phyloP scores from a whole-genome alignment of 2,329 filamentous ascomycete genomes.

The Colletotrichum filicis region DNA sequence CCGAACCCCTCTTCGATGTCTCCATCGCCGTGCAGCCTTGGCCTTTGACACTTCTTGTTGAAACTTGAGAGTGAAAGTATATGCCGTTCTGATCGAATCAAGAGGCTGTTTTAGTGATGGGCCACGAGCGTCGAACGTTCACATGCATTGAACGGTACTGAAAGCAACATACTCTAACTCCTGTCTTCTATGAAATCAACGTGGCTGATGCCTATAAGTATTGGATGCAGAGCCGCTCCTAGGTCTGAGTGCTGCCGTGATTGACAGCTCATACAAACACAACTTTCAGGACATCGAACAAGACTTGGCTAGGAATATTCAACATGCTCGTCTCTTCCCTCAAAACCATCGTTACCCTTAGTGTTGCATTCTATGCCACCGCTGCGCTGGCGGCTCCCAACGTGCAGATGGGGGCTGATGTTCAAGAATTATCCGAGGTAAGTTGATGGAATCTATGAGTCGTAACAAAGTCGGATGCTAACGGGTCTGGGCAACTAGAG shows the following conservation, averaged over 20 bases:
- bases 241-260: no score
- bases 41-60: conserved; percentile 3
- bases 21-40: neutral
- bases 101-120: no score
- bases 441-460: neutral
- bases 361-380: neutral
- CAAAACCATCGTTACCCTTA: neutral
- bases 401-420: neutral
- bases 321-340: conserved; percentile 1
- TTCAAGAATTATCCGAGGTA: neutral
- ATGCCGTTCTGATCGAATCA: neutral
- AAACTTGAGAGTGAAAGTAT: conserved; percentile 18
- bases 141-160: neutral
- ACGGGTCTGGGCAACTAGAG: neutral
- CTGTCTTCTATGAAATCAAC: neutral
- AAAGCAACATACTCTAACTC: neutral
- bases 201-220: neutral
- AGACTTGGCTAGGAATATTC: neutral
- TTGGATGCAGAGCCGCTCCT: neutral
- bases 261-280: neutral
- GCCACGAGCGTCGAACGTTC: neutral
- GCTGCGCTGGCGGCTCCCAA: neutral
- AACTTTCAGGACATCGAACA: neutral
- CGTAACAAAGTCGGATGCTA: neutral
- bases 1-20: neutral